Evolutionary conservation across 495 filamentous ascomycete genomes (phyloP).

Genomic region (Xylaria grammica): DNA sequence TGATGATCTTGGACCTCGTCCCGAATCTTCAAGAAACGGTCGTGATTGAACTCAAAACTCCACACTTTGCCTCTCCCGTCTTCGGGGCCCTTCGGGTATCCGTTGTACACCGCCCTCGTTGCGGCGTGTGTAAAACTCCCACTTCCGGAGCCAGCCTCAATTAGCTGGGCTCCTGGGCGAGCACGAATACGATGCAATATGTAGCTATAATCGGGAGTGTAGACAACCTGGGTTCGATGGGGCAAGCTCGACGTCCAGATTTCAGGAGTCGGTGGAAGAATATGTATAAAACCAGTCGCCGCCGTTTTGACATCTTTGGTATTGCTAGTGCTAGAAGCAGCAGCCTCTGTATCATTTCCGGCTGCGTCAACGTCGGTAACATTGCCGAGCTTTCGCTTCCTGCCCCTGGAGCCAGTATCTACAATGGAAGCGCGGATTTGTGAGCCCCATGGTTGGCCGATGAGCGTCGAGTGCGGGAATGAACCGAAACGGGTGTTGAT

Average conservation of each 20-base stretch:
- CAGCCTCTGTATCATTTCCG: slow-evolving; percentile 34
- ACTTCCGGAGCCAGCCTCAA: slow-evolving; percentile 94
- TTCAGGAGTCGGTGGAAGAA: slow-evolving; percentile 91
- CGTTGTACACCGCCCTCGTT: slow-evolving; percentile 85
- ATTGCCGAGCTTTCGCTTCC: slow-evolving; percentile 59
- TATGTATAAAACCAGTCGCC: slow-evolving; percentile 82
- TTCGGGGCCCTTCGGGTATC: slow-evolving; percentile 58
- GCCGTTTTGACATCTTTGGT: slow-evolving; percentile 58
- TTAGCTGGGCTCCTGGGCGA: slow-evolving; percentile 76
- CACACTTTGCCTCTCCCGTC: slow-evolving; percentile 73
- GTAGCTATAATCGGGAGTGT: slow-evolving; percentile 96
- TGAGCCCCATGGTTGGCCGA: slow-evolving; percentile 84
- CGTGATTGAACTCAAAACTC: slow-evolving; percentile 92
- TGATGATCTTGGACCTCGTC: slow-evolving; percentile 78
- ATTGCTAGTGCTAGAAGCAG: slow-evolving; percentile 25
- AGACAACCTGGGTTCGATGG: slow-evolving; percentile 96
- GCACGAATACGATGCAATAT: slow-evolving; percentile 86
- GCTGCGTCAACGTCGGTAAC: slow-evolving; percentile 33
- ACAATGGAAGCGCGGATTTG: slow-evolving; percentile 89
- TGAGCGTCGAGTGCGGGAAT: slow-evolving; percentile 87
- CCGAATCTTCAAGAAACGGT: slow-evolving; percentile 71
- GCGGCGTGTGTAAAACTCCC: slow-evolving; percentile 95
- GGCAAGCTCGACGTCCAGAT: slow-evolving; percentile 89
- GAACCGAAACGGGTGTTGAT: slow-evolving; percentile 94
- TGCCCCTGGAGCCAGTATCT: slow-evolving; percentile 81